These are phyloP conservation scores for Zasmidium angulare DNA, from an alignment of 2,329 filamentous ascomycete species.

Conservation along the genomic window DNA sequence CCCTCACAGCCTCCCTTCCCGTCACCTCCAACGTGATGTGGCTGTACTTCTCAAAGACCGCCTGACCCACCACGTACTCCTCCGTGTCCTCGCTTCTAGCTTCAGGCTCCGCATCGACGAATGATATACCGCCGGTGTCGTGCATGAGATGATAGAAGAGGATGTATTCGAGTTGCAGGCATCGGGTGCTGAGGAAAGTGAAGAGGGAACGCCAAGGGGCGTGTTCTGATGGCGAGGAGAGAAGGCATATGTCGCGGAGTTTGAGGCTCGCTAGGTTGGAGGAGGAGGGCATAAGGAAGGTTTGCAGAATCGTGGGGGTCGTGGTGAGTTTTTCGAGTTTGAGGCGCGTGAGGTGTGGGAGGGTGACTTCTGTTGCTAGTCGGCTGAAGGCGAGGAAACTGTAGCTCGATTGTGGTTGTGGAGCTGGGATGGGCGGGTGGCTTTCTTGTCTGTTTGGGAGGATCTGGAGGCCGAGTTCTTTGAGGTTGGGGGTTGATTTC, in stretches of 20 bases:
- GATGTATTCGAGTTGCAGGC: slow-evolving; percentile 25
- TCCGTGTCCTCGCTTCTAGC: slow-evolving; percentile 7
- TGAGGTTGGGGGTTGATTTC: slow-evolving; percentile 19
- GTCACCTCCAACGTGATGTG: slow-evolving; percentile 26
- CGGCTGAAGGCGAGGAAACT: slow-evolving; percentile 22
- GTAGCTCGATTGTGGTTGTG: slow-evolving; percentile 20
- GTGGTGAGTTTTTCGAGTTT: slow-evolving; percentile 34
- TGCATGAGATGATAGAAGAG: slow-evolving; percentile 31
- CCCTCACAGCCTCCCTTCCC: slow-evolving; percentile 18
- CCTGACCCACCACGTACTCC: slow-evolving; percentile 12
- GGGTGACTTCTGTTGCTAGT: slow-evolving; percentile 11
- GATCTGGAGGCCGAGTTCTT: slow-evolving; percentile 18
- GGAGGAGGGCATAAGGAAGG: slow-evolving; percentile 24
- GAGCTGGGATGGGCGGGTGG: slow-evolving; percentile 13
- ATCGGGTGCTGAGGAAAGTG: slow-evolving; percentile 23
- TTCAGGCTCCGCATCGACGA: slow-evolving; percentile 18
- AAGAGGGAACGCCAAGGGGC: slow-evolving; percentile 30
- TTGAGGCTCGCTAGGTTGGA: slow-evolving; percentile 29
- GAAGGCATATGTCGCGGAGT: slow-evolving; percentile 31
- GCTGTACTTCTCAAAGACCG: slow-evolving; percentile 23
- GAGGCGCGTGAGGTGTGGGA: slow-evolving; percentile 26
- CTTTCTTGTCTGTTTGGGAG: slow-evolving; percentile 18
- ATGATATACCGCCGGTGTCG: slow-evolving; percentile 26
- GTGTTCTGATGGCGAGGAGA: slow-evolving; percentile 16
- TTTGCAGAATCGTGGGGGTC: slow-evolving; percentile 18